phyloP scores from a whole-genome alignment of 805 yeast species.

The Barnettozyma sp. region DNA sequence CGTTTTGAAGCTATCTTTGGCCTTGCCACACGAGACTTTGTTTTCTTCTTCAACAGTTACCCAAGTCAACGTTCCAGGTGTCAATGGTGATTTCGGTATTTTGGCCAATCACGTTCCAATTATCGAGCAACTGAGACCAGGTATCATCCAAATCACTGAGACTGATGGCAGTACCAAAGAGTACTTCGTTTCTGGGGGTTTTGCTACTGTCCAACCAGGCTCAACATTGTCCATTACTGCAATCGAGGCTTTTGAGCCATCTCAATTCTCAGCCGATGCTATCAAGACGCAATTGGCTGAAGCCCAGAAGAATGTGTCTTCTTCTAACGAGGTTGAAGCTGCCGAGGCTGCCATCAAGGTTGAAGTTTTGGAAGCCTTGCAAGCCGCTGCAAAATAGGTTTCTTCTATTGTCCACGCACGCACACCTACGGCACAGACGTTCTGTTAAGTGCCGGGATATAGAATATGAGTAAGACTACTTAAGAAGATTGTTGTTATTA shows the following conservation, averaged over 20 bases:
- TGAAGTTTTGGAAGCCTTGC: constrained; percentile 93
- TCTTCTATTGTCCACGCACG: too few relatives aligned
- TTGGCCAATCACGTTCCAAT: constrained; percentile 97
- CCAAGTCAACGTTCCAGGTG: constrained; percentile 94
- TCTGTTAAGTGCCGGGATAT: too few relatives aligned
- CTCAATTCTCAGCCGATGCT: constrained; percentile 73
- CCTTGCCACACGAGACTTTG: constrained; percentile 78
- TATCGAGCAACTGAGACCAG: constrained; percentile 94
- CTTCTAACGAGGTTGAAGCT: constrained; percentile 81
- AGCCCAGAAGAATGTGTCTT: constrained; percentile 84
- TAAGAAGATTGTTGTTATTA: not conserved
- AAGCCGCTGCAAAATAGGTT: constrained; percentile 64
- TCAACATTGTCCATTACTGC: constrained; percentile 86
- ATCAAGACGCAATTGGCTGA: constrained; percentile 79
- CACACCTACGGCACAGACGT: too few relatives aligned
- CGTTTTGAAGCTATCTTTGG: constrained; percentile 78
- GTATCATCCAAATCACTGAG: constrained; percentile 87
- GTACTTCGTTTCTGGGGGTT: constrained; percentile 92
- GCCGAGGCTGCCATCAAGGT: constrained; percentile 94
- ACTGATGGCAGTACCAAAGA: constrained; percentile 63
- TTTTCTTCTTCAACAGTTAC: constrained; percentile 41
- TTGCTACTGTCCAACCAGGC: constrained; percentile 93
- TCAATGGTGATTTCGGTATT: constrained; percentile 94
- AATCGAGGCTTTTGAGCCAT: constrained; percentile 90
- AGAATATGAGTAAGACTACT: too few relatives aligned